Base-by-base conservation (phyloP, 257 asterid genomes). In the Scutellaria baicalensis region DNA sequence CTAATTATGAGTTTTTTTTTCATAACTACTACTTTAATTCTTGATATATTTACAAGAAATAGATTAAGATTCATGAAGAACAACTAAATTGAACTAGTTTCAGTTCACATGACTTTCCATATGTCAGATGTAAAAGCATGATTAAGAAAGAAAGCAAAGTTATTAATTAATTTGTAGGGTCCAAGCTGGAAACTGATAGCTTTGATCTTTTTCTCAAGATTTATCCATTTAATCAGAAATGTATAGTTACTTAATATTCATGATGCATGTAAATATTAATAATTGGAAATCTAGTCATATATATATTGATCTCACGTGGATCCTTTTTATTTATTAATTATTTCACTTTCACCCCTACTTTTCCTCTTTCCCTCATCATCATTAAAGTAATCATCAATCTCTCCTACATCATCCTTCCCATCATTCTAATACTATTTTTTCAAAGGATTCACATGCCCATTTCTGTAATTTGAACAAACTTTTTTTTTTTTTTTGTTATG, bases 251-350 rank as follows among this genome's bases (percentile, higher is more conserved):
- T 18, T 16, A n/a, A n/a, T n/a, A 21, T 49, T 20, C 11, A 39
- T 39, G 20, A 14, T 63, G 6, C 67, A 50, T 50, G 17, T 31
- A 38, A 47, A 42, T 45, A n/a, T n/a, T n/a, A 66, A 63, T 62
- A 38, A 77, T 40, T 72, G 68, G 77, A 66, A 68, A 73, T 84
- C 84, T 82, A 82, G 78, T 84, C 87, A 82, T 45, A 12, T 23
- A 64, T 9, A 64, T 51, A 8, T 73, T 43, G 31, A 66, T 75
- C 65, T 43, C 73, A 65, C 61, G 59, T 73, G 71, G 47, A 59
- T 50, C 12, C 58, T 43, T 39, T 49, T 63, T 1, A 39, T 77
- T 49, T n/a, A 6, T 9, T 9, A 2, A 40, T 42, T 10, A 59
- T 12, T 71, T 42, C 5, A 12, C 51, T 31, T 48, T 48, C 58